Evolutionary conservation across 192 early-diverging fungal genomes (phyloP), one percentile per base, ranked within the genome.

Genomic region (Dispira simplex): DNA sequence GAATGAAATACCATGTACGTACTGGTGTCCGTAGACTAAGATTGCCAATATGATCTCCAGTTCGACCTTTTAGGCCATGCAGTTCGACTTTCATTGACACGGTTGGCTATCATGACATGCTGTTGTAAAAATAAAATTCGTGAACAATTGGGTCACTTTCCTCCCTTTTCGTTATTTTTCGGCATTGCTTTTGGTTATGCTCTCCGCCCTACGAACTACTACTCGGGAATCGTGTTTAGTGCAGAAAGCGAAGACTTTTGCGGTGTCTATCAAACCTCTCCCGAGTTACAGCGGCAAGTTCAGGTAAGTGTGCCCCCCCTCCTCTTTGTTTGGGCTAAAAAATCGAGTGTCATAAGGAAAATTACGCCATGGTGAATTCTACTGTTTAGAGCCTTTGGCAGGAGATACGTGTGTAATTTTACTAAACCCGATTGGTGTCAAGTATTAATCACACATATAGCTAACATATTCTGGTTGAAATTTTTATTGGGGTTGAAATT

Each of bases 271-370:
- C 21, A 53, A 26, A 53, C 20, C 26, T 53, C 51, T 20, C 18
- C 51, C 10, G 51, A 53, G 51, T 53, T 53, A 26, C 51, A 53
- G 51, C 51, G 51, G 51, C 51, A 25, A 53, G 51, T 53, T 26
- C 51, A 53, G 51, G 51, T 53, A 53, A 53, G 51, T 26, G 26
- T 25, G n/a, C n/a, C n/a, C n/a, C n/a, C n/a, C n/a, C 11, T n/a
- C 10, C 10, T 9, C 51, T 53, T 20, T n/a, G 11, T 20, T 0
- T 10, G 18, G 26, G 21, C 51, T 25, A n/a, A 20, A 18, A 16
- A 16, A 9, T 49, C 16, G 18, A 21, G 48, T 21, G 4, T 49
- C 16, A 1, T 49, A 20, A 49, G 9, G 48, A 21, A 16, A 16
- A 49, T 20, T 8, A 49, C 18, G 18, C 32, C 32, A 39, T 5